Base-by-base conservation (phyloP, 176 grass and related monocot species). In the Poa annua region DNA sequence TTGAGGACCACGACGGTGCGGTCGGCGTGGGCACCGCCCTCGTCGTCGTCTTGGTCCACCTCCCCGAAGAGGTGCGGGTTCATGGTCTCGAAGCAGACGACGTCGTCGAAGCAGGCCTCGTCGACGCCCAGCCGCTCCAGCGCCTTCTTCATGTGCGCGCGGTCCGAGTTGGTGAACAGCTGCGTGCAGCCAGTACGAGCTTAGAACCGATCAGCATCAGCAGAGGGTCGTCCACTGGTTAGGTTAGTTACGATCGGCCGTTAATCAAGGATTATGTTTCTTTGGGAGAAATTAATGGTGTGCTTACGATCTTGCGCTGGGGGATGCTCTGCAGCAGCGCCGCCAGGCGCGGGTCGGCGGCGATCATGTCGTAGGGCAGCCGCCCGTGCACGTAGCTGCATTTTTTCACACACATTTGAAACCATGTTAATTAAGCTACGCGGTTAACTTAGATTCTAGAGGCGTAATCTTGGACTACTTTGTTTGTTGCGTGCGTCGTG, bases 11-110 rank as follows among this genome's bases (percentile, higher is more conserved):
- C 90, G 13, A 22, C 85, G 3, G 84, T 50, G 3, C 11, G 70
- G n/a, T 54, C 78, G 0, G 17, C 83, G 41, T 6, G 3, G 59
- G 21, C 44, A 63, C 2, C 62, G 1, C n/a, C n/a, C n/a, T n/a
- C n/a, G n/a, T 16, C 26, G 11, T 77, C 63, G 15, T 34, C 22
- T 13, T 39, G 56, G 57, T 35, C 71, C 12, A 12, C 80, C 20
- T 81, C 70, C 22, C 66, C 72, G 75, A 95, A 98, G 45, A 98
- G 88, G 79, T 91, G 88, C 20, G 88, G 88, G 77, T 98, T 98
- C 92, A 98, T 92, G 62, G 95, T 98, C 92, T 98, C 95, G 87
- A 98, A 98, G 88, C 92, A 97, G 9, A 97, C 87, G 68, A 92
- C 88, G 60, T 45, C 83, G 36, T 92, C 82, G 66, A 97, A 97